These are phyloP conservation scores for Westerdykella aurantiaca DNA, from an alignment of 2,329 filamentous ascomycete species.

Conservation along the genomic window DNA sequence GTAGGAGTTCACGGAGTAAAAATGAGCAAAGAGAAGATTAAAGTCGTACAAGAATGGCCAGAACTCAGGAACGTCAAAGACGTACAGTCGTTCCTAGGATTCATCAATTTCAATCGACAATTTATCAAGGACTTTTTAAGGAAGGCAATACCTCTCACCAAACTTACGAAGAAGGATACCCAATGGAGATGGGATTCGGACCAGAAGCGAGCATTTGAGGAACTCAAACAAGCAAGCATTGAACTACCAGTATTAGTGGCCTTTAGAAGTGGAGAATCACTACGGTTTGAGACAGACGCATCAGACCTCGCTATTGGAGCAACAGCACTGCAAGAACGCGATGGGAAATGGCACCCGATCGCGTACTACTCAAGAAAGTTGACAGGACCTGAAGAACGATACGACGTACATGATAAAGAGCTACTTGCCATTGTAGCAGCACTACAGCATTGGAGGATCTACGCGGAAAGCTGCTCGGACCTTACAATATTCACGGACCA, in stretches of 20 bases:
- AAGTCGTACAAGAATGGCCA: conserved; percentile 3
- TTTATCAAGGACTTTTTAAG: not conserved
- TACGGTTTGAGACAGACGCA: conserved; percentile 1
- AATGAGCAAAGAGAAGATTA: too few relatives aligned
- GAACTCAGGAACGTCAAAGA: conserved; percentile 1
- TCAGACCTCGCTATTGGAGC: conserved; percentile 1
- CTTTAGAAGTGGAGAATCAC: not conserved
- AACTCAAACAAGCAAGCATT: too few relatives aligned
- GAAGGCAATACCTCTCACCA: conserved; percentile 2
- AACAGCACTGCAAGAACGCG: too few relatives aligned
- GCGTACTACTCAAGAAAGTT: too few relatives aligned
- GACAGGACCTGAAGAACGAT: too few relatives aligned
- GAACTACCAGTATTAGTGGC: not conserved
- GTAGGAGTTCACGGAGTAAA: conserved; percentile 4
- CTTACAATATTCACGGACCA: conserved; percentile 2
- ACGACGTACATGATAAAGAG: too few relatives aligned
- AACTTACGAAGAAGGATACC: conserved; percentile 1
- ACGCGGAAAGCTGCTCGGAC: not conserved
- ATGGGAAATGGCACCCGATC: too few relatives aligned
- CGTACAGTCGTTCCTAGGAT: conserved; percentile 6
- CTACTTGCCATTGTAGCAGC: conserved; percentile 2
- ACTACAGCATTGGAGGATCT: conserved; percentile 1
- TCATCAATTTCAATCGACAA: conserved; percentile 6
- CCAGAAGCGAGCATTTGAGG: conserved; percentile 1
- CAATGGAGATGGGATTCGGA: not conserved